Evolutionary conservation across 164 flowering plant species (phyloP).

Genomic region (Echeveria elegans): DNA sequence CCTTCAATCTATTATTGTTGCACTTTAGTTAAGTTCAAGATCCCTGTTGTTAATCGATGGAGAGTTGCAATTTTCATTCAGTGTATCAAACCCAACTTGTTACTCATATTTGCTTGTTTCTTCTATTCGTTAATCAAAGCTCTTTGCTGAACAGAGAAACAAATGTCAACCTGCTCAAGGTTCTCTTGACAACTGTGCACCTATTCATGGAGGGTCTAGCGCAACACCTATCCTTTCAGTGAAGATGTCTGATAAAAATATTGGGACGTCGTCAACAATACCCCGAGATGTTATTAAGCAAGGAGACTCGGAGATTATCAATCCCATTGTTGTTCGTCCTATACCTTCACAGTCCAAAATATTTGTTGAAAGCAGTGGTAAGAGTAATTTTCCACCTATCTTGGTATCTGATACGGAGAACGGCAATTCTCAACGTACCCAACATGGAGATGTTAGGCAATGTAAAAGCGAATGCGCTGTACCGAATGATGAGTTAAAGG

Average conservation of each 20-base stretch:
- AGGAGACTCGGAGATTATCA: conserved; percentile 16
- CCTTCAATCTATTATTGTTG: not conserved
- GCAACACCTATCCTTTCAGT: conserved; percentile 19
- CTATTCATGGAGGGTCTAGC: conserved; percentile 13
- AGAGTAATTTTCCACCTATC: conserved; percentile 14
- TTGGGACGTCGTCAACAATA: conserved; percentile 13
- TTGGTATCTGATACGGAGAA: conserved; percentile 19
- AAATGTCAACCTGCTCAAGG: conserved; percentile 18
- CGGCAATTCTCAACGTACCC: conserved; percentile 18
- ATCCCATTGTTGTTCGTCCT: conserved; percentile 21
- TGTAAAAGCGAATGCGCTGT: conserved; percentile 12
- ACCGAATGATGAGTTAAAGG: conserved; percentile 22
- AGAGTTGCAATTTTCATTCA: not conserved
- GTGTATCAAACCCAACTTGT: not conserved
- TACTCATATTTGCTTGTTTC: not conserved
- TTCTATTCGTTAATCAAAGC: not conserved
- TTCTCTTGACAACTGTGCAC: conserved; percentile 15
- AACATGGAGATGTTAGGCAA: conserved; percentile 18
- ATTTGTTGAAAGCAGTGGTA: conserved; percentile 11
- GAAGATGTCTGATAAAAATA: conserved; percentile 24
- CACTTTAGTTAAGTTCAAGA: not conserved
- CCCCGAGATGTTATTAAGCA: conserved; percentile 17
- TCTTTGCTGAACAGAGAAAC: conserved; percentile 20
- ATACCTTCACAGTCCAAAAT: conserved; percentile 21
- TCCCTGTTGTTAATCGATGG: not conserved